Evolutionary conservation across 106 monocot genomes (phyloP).

Genomic region (Platanthera zijinensis): DNA sequence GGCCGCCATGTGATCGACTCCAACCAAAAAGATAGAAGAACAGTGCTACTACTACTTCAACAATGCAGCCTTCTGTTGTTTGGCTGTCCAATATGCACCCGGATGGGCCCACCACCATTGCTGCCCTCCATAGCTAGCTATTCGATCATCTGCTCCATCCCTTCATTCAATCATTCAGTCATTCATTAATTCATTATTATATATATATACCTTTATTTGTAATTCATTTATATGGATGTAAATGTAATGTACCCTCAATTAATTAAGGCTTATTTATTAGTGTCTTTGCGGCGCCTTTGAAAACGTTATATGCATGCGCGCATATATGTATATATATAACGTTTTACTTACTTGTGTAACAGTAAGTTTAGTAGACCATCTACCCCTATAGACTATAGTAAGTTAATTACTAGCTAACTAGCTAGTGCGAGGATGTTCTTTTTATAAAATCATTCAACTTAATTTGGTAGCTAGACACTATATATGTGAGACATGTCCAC

Average conservation of each 20-base stretch:
- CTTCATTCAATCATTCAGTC: too few relatives aligned
- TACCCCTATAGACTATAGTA: not conserved
- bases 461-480: not conserved
- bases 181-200: not conserved
- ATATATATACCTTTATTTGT: not conserved
- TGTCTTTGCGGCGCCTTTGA: not conserved
- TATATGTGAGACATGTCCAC: too few relatives aligned
- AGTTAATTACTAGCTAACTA: not conserved
- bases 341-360: not conserved
- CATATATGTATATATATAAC: too few relatives aligned
- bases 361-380: not conserved
- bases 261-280: not conserved
- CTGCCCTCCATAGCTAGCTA: not conserved
- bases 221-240: not conserved
- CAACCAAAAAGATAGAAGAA: conserved; percentile 1
- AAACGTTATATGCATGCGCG: too few relatives aligned
- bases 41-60: not conserved
- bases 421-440: too few relatives aligned
- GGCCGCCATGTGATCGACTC: not conserved
- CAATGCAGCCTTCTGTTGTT: not conserved
- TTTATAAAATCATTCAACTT: not conserved
- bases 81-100: not conserved
- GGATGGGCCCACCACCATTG: not conserved
- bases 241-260: not conserved
- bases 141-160: too few relatives aligned